phyloP scores from a whole-genome alignment of 495 filamentous ascomycete genomes.

The Ramalina intermedia region DNA sequence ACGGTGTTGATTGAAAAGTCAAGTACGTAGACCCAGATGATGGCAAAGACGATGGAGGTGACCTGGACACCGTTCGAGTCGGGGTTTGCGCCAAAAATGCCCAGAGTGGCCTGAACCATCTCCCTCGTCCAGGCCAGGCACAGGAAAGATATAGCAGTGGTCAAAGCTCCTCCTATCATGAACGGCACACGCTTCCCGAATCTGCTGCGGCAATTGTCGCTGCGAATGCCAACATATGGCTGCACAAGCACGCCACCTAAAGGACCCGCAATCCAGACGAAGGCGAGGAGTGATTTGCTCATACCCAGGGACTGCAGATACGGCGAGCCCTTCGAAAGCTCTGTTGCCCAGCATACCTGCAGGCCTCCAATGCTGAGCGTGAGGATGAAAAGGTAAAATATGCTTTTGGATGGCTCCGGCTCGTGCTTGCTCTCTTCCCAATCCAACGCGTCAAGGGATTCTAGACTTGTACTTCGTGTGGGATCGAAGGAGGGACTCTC shows the following conservation, averaged over 20 bases:
- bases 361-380: conserved; percentile 76
- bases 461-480: not conserved
- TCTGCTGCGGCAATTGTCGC: conserved; percentile 64
- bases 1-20: conserved; percentile 94
- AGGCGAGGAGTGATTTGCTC: conserved; percentile 82
- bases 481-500: conserved; percentile 7
- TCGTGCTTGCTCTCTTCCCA: conserved; percentile 8
- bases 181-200: conserved; percentile 85
- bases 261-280: conserved; percentile 90
- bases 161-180: conserved; percentile 60
- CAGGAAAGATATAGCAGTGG: conserved; percentile 60
- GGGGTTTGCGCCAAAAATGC: conserved; percentile 54
- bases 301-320: conserved; percentile 65
- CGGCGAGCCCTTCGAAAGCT: conserved; percentile 74
- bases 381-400: conserved; percentile 69
- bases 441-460: conserved; percentile 5
- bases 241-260: conserved; percentile 77
- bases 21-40: conserved; percentile 69
- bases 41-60: conserved; percentile 53
- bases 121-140: conserved; percentile 72
- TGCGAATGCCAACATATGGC: conserved; percentile 84
- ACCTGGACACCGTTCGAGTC: conserved; percentile 45
- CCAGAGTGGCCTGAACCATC: conserved; percentile 52
- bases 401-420: conserved; percentile 48
- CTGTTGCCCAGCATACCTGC: conserved; percentile 90